Conservation (phyloP, 805 yeast species). For the Priceomyces melissophilus region DNA sequence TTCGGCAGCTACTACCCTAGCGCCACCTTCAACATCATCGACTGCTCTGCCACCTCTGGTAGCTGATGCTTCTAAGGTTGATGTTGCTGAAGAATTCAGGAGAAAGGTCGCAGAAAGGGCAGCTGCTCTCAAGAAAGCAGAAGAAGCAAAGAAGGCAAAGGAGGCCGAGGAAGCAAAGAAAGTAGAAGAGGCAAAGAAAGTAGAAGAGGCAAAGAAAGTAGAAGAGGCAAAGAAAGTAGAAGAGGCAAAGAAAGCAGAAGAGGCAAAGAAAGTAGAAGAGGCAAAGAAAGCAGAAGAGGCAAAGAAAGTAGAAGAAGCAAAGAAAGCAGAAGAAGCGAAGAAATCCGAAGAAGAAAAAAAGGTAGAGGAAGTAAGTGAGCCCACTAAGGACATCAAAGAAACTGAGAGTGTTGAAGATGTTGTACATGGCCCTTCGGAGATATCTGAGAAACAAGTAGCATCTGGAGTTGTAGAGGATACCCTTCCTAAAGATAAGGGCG, state of each 20-base stretch:
- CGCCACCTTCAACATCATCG: constrained; percentile 12
- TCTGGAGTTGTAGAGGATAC: background rate
- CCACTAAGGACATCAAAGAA: background rate
- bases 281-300: constrained; percentile 5
- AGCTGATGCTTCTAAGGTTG: constrained; percentile 5
- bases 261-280: constrained; percentile 7
- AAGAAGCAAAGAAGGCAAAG: constrained; percentile 6
- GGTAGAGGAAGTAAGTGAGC: constrained; percentile 8
- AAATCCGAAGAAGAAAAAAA: constrained; percentile 8
- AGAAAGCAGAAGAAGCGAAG: constrained; percentile 5
- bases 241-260: constrained; percentile 7
- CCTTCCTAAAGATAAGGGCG: background rate
- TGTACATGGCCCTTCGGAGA: background rate
- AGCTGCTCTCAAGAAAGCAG: constrained; percentile 11
- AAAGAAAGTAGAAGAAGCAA: constrained; percentile 7
- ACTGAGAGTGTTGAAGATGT: background rate
- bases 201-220: constrained; percentile 4
- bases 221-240: constrained; percentile 8
- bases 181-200: constrained; percentile 6
- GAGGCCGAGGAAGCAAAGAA: constrained; percentile 8
- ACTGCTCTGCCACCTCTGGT: constrained; percentile 12
- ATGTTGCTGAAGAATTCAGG: constrained; percentile 35
- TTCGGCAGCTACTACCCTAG: constrained; percentile 10
- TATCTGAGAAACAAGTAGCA: background rate
- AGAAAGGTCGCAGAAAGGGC: constrained; percentile 32